A percentile compares a stretch with the other conserved stretches of the same genome.
Evolutionary conservation across 495 filamentous ascomycete genomes (phyloP).

Genomic region (Astrothelium macrocarpum): DNA sequence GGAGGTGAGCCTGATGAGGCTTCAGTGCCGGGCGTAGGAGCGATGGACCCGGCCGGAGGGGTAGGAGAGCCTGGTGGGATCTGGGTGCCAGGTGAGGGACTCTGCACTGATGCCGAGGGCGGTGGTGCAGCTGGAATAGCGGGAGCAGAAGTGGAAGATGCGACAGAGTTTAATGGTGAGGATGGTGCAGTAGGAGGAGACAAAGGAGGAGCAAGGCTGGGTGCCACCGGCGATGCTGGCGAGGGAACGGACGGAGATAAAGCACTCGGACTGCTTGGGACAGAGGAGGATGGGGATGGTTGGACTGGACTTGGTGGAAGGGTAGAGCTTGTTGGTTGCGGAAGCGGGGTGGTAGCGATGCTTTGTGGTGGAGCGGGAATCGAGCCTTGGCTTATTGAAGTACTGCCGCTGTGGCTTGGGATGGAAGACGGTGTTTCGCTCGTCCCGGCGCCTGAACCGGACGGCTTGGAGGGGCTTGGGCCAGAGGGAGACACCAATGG

Average conservation of each 20-base stretch:
- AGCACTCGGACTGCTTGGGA: neutral
- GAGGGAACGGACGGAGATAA: neutral
- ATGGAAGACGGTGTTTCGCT: neutral
- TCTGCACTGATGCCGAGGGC: too few species aligned
- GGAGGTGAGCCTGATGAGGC: neutral
- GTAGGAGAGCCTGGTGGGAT: too few species aligned
- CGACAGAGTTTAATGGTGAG: neutral
- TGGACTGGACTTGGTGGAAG: neutral
- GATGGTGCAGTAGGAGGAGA: neutral
- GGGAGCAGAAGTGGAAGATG: neutral
- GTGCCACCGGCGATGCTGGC: neutral
- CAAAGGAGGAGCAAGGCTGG: neutral
- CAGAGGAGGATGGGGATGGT: neutral
- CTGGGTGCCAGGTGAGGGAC: neutral
- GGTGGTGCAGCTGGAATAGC: neutral
- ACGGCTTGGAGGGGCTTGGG: neutral
- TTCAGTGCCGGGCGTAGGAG: too few species aligned
- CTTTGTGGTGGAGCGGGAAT: neutral
- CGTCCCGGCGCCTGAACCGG: neutral
- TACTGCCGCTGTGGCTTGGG: neutral
- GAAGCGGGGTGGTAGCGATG: neutral
- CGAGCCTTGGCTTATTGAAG: neutral
- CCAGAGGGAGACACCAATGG: neutral
- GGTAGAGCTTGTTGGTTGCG: neutral
- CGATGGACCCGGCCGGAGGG: too few species aligned